Percentiles rank a stretch among this genome's conserved stretches.
These are phyloP conservation scores for Pichia phayaonensis DNA, from an alignment of 805 yeast species.

Conservation along the genomic window DNA sequence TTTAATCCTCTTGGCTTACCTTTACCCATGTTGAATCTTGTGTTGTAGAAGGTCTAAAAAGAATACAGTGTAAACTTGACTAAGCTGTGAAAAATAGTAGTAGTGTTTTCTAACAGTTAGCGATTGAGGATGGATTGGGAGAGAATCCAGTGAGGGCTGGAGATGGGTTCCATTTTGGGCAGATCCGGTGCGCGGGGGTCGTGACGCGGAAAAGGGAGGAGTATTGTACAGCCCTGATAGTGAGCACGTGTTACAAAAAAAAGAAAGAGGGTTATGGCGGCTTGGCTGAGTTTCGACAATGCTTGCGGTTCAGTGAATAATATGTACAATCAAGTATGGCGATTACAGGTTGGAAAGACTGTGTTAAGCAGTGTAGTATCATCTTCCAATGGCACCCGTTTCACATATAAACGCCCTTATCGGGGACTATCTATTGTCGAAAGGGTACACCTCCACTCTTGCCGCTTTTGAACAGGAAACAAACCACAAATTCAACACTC, in stretches of 20 bases:
- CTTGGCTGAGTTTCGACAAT: too few species aligned
- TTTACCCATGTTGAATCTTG: conserved; percentile 76
- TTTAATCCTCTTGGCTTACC: conserved; percentile 99
- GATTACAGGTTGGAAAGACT: too few species aligned
- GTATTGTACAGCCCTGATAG: not conserved
- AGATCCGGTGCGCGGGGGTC: not conserved
- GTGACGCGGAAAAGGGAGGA: not conserved
- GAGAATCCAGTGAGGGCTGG: not conserved
- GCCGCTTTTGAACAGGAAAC: conserved; percentile 40
- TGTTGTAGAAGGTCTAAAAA: conserved; percentile 1
- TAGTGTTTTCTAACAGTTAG: not conserved
- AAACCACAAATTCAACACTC: conserved; percentile 26
- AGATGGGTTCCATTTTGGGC: not conserved
- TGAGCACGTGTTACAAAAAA: not conserved
- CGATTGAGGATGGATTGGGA: not conserved
- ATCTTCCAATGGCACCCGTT: not conserved
- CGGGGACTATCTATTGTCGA: conserved; percentile 51
- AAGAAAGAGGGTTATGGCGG: not conserved
- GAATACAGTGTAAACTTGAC: not conserved
- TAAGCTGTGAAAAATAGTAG: not conserved
- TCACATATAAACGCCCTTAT: conserved; percentile 30
- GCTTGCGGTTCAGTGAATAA: too few species aligned
- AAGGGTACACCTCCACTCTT: conserved; percentile 41
- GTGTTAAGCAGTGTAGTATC: too few species aligned
- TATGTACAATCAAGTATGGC: too few species aligned